A percentile compares a stretch with the other conserved stretches of the same genome.
Conservation (phyloP, 495 filamentous ascomycete species). For the Daldinia childiae region DNA sequence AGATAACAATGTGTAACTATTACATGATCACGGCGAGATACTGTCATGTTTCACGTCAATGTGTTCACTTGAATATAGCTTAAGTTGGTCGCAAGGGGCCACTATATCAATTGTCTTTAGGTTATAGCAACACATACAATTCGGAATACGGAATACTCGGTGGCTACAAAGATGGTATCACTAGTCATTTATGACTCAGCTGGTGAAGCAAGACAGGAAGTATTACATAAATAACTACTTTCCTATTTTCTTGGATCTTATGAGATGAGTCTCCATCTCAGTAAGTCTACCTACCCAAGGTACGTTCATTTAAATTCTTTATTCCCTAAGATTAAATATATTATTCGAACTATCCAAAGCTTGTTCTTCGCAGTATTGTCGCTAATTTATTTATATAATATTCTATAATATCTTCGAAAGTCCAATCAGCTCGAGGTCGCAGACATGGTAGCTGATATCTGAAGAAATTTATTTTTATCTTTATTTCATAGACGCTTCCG, state of each 20-base stretch:
- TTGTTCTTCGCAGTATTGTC: too few relatives aligned
- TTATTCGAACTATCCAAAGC: background rate
- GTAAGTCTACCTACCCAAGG: background rate
- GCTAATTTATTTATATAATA: background rate
- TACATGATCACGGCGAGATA: background rate
- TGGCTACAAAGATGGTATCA: constrained; percentile 10
- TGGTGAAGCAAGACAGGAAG: background rate
- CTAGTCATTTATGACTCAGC: background rate
- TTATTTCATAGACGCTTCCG: background rate
- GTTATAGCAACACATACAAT: background rate
- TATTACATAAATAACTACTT: background rate
- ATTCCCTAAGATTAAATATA: too few relatives aligned
- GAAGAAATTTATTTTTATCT: background rate
- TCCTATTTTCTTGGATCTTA: background rate
- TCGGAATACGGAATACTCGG: background rate
- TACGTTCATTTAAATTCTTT: background rate
- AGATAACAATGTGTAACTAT: constrained; percentile 10
- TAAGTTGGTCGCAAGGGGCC: background rate
- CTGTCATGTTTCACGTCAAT: constrained; percentile 4
- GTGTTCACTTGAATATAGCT: constrained; percentile 6
- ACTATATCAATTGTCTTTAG: background rate
- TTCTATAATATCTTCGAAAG: background rate
- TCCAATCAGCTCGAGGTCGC: background rate
- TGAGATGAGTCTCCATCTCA: background rate
- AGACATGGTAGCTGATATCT: background rate